Evolutionary conservation across 768 basidiomycete species (phyloP).

Genomic region (Favolaschia claudopus): DNA sequence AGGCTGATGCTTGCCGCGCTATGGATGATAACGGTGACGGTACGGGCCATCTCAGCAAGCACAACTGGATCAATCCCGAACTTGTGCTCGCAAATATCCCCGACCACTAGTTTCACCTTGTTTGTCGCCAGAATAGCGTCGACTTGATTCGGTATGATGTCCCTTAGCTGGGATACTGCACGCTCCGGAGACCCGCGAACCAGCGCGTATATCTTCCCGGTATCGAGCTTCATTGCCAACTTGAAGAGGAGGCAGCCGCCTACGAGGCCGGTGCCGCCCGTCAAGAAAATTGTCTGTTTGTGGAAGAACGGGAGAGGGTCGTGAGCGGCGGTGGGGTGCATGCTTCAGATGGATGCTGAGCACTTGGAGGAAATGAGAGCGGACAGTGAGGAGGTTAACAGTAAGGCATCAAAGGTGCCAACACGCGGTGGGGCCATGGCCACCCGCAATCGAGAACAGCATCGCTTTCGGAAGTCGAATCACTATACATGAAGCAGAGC

Average conservation of each 20-base stretch:
- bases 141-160: neutral
- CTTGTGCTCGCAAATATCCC: neutral
- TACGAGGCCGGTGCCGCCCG: neutral
- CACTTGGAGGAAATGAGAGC: too few relatives aligned
- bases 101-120: neutral
- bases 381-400: too few relatives aligned
- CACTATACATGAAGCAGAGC: too few relatives aligned
- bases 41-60: neutral
- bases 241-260: conserved; percentile 6
- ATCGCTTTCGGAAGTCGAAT: too few relatives aligned
- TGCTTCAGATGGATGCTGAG: too few relatives aligned
- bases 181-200: neutral
- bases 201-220: neutral
- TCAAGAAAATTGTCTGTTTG: neutral
- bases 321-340: too few relatives aligned
- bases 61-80: neutral
- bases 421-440: too few relatives aligned
- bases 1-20: neutral
- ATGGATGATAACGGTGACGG: neutral
- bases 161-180: neutral
- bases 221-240: neutral
- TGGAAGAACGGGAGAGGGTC: too few relatives aligned
- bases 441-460: too few relatives aligned
- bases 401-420: too few relatives aligned
- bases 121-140: neutral